Percentiles rank a stretch among this genome's conserved stretches.
These are phyloP conservation scores for Mortierella polycephala DNA, from an alignment of 371 early-diverging fungal species.

Conservation along the genomic window DNA sequence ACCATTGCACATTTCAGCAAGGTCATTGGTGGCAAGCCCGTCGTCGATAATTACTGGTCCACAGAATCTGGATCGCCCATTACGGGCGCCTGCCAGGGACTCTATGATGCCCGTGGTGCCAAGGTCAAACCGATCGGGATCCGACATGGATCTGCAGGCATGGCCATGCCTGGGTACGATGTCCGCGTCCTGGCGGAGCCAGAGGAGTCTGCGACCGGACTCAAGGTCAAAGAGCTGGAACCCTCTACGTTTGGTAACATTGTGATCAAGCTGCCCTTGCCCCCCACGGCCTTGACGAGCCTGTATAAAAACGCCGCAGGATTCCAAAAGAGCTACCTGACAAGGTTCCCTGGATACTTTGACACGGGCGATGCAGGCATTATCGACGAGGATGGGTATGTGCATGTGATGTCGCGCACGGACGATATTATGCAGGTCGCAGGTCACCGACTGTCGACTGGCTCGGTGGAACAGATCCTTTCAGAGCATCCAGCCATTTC, in stretches of 20 bases:
- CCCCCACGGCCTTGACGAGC: conserved; percentile 79
- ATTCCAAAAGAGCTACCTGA: conserved; percentile 81
- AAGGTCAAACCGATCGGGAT: conserved; percentile 50
- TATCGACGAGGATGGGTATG: conserved; percentile 81
- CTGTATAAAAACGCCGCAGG: conserved; percentile 84
- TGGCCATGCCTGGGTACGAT: conserved; percentile 82
- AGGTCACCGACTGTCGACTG: conserved; percentile 93
- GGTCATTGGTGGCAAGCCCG: conserved; percentile 65
- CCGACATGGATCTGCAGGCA: conserved; percentile 52
- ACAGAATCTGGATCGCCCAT: conserved; percentile 93
- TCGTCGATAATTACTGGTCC: conserved; percentile 94
- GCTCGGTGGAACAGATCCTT: conserved; percentile 88
- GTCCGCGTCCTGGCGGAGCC: conserved; percentile 66
- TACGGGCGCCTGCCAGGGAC: conserved; percentile 75
- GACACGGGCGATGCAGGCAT: conserved; percentile 89
- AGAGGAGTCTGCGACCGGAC: conserved; percentile 46
- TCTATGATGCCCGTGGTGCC: conserved; percentile 53
- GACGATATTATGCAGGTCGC: conserved; percentile 97
- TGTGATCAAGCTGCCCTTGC: conserved; percentile 83
- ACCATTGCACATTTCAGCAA: conserved; percentile 76
- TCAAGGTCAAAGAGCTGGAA: conserved; percentile 32
- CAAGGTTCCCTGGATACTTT: conserved; percentile 83
- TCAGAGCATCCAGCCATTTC: conserved; percentile 76
- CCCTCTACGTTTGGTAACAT: conserved; percentile 79
- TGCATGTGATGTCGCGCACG: conserved; percentile 86